A percentile compares a stretch with the other conserved stretches of the same genome.
Conservation (phyloP, 2,329 filamentous ascomycete genomes). For the Gremmenia infestans region DNA sequence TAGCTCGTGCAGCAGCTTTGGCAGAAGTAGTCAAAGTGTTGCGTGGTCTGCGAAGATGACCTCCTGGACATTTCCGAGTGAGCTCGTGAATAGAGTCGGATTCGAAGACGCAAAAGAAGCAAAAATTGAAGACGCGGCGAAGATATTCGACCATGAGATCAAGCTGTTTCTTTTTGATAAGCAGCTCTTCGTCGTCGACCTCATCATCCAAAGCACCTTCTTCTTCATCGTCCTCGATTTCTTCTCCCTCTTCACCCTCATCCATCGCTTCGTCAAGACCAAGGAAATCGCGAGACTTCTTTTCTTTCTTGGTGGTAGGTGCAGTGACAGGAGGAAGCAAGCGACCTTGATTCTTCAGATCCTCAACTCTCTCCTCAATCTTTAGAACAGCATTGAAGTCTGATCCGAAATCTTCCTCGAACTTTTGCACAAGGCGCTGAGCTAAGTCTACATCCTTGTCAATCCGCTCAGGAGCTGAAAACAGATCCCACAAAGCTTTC, state of each 20-base stretch:
- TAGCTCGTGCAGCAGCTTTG: conserved; percentile 80
- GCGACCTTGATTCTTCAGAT: conserved; percentile 68
- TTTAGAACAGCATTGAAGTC: conserved; percentile 72
- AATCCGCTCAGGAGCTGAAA: conserved; percentile 89
- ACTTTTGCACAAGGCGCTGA: conserved; percentile 73
- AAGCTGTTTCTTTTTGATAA: conserved; percentile 93
- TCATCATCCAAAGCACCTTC: conserved; percentile 67
- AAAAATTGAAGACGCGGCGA: conserved; percentile 95
- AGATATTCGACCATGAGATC: conserved; percentile 96
- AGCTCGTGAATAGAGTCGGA: conserved; percentile 96
- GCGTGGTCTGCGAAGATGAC: conserved; percentile 88
- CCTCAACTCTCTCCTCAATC: conserved; percentile 82
- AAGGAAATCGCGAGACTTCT: conserved; percentile 52
- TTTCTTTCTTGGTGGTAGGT: conserved; percentile 53
- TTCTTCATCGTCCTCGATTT: conserved; percentile 73
- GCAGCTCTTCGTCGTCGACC: conserved; percentile 80
- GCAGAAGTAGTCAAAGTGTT: conserved; percentile 78
- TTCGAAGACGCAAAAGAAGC: conserved; percentile 99
- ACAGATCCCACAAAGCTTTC: conserved; percentile 95
- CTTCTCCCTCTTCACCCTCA: conserved; percentile 58
- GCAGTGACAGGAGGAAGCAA: conserved; percentile 61
- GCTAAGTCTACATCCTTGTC: conserved; percentile 85
- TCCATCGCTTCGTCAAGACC: conserved; percentile 58
- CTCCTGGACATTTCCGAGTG: conserved; percentile 90
- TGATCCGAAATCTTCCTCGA: conserved; percentile 77